These are phyloP conservation scores for Artomyces pyxidatus DNA, from an alignment of 768 basidiomycete genomes.

Conservation along the genomic window DNA sequence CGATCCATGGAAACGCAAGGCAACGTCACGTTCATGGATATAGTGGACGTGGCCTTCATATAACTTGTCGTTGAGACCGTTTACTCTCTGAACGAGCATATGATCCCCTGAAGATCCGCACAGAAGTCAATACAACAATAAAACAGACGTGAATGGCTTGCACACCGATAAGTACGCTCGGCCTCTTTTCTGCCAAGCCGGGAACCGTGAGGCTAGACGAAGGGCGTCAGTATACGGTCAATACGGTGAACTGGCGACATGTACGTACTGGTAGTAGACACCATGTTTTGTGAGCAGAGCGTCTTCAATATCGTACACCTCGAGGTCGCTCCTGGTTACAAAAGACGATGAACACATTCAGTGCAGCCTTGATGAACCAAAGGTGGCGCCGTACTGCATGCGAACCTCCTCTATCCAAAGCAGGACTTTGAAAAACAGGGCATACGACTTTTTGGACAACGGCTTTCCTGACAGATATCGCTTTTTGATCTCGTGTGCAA, in stretches of 20 bases:
- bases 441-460: conserved; percentile 34
- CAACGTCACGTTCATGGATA: conserved; percentile 21
- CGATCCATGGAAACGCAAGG: conserved; percentile 28
- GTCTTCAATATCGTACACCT: conserved; percentile 14
- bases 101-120: conserved; percentile 44
- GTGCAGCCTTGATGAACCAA: background rate
- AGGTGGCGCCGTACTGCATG: conserved; percentile 30
- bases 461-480: conserved; percentile 29
- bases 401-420: conserved; percentile 45
- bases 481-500: conserved; percentile 20
- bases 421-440: conserved; percentile 35
- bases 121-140: conserved; percentile 23
- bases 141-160: background rate
- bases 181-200: conserved; percentile 15
- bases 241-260: background rate
- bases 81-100: conserved; percentile 31
- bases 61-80: conserved; percentile 37
- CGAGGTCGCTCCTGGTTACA: conserved; percentile 27
- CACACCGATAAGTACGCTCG: conserved; percentile 7
- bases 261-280: conserved; percentile 6
- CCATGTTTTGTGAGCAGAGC: conserved; percentile 6
- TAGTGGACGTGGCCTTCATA: conserved; percentile 52
- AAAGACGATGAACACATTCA: background rate
- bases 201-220: conserved; percentile 10
- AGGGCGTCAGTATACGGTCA: background rate